phyloP scores from a whole-genome alignment of 371 early-diverging fungal genomes.

The Coemansia sp. region DNA sequence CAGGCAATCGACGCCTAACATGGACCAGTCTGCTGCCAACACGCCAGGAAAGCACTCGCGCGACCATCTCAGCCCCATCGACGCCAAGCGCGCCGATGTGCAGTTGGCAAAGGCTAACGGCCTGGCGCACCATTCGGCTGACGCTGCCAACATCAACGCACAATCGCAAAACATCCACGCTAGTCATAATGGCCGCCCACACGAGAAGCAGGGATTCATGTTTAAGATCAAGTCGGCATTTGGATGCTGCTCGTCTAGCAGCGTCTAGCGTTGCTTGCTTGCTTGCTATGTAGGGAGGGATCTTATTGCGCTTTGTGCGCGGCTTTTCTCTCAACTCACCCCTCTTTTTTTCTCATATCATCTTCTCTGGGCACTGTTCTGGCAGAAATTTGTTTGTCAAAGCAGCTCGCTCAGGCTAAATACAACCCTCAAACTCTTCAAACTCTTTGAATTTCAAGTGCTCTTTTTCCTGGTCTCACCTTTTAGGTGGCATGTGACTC shows the following conservation, averaged over 20 bases:
- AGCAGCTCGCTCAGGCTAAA: neutral
- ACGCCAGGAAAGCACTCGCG: conserved; percentile 47
- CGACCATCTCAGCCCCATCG: conserved; percentile 32
- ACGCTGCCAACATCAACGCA: conserved; percentile 24
- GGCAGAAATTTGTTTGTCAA: neutral
- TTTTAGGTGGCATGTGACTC: neutral
- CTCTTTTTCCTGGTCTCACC: neutral
- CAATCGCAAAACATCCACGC: conserved; percentile 15
- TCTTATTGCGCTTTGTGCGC: neutral
- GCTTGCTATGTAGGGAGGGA: neutral
- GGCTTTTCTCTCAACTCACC: neutral
- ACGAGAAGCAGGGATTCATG: conserved; percentile 49
- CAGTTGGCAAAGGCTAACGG: conserved; percentile 33
- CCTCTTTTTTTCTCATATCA: neutral
- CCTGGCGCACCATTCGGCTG: conserved; percentile 34
- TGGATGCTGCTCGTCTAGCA: conserved; percentile 50
- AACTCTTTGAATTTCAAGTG: neutral
- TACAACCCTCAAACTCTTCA: neutral
- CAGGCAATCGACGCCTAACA: conserved; percentile 40
- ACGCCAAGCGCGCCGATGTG: conserved; percentile 20
- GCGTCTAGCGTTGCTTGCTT: conserved; percentile 12
- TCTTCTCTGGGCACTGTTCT: neutral
- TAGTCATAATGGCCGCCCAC: conserved; percentile 13
- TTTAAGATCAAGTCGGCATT: conserved; percentile 50
- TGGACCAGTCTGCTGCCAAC: conserved; percentile 36